phyloP scores from a whole-genome alignment of 2,329 filamentous ascomycete genomes.

The Epichloe festucae region DNA sequence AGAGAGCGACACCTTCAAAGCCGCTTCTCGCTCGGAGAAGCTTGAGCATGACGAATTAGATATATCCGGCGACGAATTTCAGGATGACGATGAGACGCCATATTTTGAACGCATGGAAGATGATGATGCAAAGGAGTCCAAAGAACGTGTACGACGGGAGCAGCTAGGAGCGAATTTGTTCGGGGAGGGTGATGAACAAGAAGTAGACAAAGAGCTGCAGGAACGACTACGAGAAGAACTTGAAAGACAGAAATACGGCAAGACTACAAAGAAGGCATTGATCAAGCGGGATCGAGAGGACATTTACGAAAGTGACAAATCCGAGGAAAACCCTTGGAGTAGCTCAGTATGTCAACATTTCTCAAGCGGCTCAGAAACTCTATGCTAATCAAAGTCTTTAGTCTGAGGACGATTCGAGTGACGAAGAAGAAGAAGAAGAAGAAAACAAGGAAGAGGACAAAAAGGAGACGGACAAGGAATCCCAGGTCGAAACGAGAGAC shows the following conservation, averaged over 20 bases:
- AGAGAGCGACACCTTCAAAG: conserved; percentile 52
- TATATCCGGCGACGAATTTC: conserved; percentile 61
- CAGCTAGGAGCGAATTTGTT: conserved; percentile 84
- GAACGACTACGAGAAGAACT: conserved; percentile 57
- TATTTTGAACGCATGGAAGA: conserved; percentile 68
- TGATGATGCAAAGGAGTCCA: conserved; percentile 62
- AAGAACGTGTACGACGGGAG: conserved; percentile 61
- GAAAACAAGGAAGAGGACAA: conserved; percentile 45
- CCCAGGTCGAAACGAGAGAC: conserved; percentile 35
- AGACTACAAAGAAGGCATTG: conserved; percentile 66
- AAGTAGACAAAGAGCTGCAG: conserved; percentile 62
- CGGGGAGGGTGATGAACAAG: conserved; percentile 52
- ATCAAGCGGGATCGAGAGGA: conserved; percentile 76
- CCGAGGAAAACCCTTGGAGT: conserved; percentile 29
- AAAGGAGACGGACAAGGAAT: conserved; percentile 49
- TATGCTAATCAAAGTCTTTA: conserved; percentile 15
- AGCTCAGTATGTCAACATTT: conserved; percentile 20
- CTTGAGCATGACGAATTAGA: conserved; percentile 60
- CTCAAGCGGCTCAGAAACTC: too few relatives aligned
- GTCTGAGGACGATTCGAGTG: conserved; percentile 36
- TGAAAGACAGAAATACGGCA: conserved; percentile 57
- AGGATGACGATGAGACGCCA: conserved; percentile 74
- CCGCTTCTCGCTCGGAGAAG: conserved; percentile 47
- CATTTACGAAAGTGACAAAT: conserved; percentile 65
- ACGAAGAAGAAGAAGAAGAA: conserved; percentile 19